Conservation (phyloP, 257 asterid species). For the Nicotiana tabacum region DNA sequence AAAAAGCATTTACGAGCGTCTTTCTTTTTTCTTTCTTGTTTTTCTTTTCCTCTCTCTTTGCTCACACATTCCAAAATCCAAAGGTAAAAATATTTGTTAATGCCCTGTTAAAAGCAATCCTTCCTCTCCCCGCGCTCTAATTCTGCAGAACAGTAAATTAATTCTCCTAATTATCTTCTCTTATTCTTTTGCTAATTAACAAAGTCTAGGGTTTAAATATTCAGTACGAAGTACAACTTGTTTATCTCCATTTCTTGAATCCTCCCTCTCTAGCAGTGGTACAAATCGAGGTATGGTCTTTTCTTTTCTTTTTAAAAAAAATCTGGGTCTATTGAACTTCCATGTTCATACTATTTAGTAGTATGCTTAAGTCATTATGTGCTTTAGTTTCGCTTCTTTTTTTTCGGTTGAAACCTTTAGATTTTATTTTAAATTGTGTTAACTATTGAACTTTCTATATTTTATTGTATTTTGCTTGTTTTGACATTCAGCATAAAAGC, state of each 20-base stretch:
- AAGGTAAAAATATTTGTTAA: neutral
- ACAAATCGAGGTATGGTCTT: neutral
- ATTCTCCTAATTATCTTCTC: neutral
- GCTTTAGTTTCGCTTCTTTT: neutral
- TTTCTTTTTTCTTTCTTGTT: too few species aligned
- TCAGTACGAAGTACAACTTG: neutral
- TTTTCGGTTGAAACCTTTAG: neutral
- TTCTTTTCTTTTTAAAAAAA: neutral
- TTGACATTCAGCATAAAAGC: too few species aligned
- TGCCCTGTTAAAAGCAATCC: neutral
- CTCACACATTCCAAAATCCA: neutral
- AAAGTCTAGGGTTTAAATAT: neutral
- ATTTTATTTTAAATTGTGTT: neutral
- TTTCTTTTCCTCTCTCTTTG: neutral
- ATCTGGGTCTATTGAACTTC: neutral
- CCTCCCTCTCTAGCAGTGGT: neutral
- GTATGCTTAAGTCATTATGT: neutral
- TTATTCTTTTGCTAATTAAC: neutral
- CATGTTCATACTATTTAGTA: neutral
- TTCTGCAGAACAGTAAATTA: neutral
- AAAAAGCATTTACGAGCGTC: too few species aligned
- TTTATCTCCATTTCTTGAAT: neutral
- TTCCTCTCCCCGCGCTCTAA: neutral
- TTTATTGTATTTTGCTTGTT: too few species aligned
- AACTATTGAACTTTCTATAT: neutral